A percentile compares a stretch with the other conserved stretches of the same genome.
Conservation (phyloP, 2,329 filamentous ascomycete genomes). For the Beauveria rudraprayagi region DNA sequence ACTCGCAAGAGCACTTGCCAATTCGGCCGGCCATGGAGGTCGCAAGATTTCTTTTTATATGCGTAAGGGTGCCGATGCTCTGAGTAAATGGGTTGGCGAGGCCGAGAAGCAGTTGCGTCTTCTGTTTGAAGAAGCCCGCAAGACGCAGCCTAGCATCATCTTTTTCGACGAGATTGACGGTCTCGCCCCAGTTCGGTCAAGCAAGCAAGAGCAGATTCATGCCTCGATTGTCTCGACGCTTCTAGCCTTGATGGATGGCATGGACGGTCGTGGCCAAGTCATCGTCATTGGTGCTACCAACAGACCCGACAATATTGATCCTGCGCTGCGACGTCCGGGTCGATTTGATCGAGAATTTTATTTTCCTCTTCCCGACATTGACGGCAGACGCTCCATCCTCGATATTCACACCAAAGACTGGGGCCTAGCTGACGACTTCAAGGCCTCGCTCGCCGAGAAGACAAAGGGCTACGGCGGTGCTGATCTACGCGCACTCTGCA, state of each 20-base stretch:
- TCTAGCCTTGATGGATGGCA: constrained; percentile 92
- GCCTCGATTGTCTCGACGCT: constrained; percentile 93
- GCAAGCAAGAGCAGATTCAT: constrained; percentile 98
- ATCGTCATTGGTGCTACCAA: constrained; percentile 99
- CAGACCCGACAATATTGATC: constrained; percentile 90
- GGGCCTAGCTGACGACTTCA: constrained; percentile 75
- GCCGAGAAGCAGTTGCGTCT: constrained; percentile 90
- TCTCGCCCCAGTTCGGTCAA: constrained; percentile 87
- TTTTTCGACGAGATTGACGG: constrained; percentile 99
- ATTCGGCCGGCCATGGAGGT: constrained; percentile 79
- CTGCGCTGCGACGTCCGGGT: constrained; percentile 85
- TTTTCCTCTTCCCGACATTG: constrained; percentile 80
- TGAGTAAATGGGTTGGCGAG: constrained; percentile 99
- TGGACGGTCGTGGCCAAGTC: constrained; percentile 96
- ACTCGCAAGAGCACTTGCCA: constrained; percentile 86
- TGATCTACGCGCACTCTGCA: constrained; percentile 87
- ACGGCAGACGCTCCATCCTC: constrained; percentile 76
- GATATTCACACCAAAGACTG: constrained; percentile 94
- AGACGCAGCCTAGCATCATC: constrained; percentile 96
- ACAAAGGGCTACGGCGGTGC: constrained; percentile 97
- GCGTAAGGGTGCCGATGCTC: constrained; percentile 94
- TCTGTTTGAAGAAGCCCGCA: constrained; percentile 90
- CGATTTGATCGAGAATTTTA: constrained; percentile 98
- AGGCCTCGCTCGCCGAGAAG: constrained; percentile 72
- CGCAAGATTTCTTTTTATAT: constrained; percentile 98